Base-by-base conservation (phyloP, 257 asterid species). In the Ilex asprella region DNA sequence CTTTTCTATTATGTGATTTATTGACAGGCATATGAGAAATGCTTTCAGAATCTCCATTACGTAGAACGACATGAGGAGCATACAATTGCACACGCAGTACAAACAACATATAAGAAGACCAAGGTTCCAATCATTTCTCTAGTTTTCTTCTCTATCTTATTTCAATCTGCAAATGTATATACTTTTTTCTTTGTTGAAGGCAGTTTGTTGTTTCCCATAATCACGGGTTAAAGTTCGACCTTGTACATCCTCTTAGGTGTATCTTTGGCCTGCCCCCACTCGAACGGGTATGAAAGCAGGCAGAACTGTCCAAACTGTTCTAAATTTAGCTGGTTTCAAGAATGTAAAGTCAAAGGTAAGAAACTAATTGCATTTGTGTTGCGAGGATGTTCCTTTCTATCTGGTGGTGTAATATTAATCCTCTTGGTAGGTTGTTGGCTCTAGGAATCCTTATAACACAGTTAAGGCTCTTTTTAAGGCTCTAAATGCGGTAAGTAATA, bases 391-490 rank as follows among this genome's bases (percentile, higher is more conserved):
- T 21, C 27, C 27, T 21, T 21, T 21, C 27, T 21, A 21, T 21
- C 1, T 21, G 27, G 27, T 21, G 27, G 27, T 21, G 76, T 73
- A 56, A 78, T 39, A 39, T 66, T 69, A 21, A 21, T 21, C 54
- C 30, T 16, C 15, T 47, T 58, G 64, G 57, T 76, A 91, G 98
- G 98, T 92, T 47, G 63, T 89, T 64, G 98, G 98, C 58, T 92
- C 98, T 57, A 86, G 95, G 75, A 92, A 86, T 82, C 93, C 97
- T 67, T 86, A 84, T 56, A 92, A 92, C 80, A 89, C 97, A 12
- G 97, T 89, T 61, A 92, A 89, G 68, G 98, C 97, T 56, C 62
- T 89, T 67, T 92, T 92, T 68, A 92, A 86, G 83, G 98, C 96
- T 68, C 80, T 92, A 44, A 88, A 91, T 54, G 95, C 95, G 67